Percentiles rank a stretch among this genome's conserved stretches.
Conservation (phyloP, 73 alveolate species). For the Diophrys appendiculata region DNA sequence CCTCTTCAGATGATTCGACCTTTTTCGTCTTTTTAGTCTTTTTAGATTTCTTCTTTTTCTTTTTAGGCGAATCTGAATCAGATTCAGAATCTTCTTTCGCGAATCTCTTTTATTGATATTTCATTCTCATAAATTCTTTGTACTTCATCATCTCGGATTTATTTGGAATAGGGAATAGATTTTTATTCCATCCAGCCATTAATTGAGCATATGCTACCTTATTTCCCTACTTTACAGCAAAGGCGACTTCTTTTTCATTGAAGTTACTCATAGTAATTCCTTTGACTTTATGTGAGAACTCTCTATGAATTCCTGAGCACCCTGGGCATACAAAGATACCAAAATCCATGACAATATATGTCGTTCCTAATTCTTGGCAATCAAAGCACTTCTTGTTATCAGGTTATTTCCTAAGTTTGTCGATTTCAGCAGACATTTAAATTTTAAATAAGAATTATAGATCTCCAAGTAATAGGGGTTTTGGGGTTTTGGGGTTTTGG, state of each 20-base stretch:
- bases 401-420: constrained; percentile 56
- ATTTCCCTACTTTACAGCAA: constrained; percentile 67
- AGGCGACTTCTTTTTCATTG: constrained; percentile 82
- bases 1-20: not conserved
- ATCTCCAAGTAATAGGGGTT: not conserved
- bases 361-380: constrained; percentile 79
- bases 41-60: constrained; percentile 16
- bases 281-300: constrained; percentile 90
- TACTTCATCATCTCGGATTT: constrained; percentile 33
- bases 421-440: not conserved
- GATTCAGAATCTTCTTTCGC: constrained; percentile 13
- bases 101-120: constrained; percentile 63
- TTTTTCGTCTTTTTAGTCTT: constrained; percentile 31
- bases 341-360: constrained; percentile 78
- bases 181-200: constrained; percentile 54
- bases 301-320: constrained; percentile 88
- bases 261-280: constrained; percentile 86
- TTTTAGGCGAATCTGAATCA: constrained; percentile 14
- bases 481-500: not conserved
- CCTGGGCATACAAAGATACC: constrained; percentile 91
- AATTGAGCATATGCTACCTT: constrained; percentile 43
- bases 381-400: constrained; percentile 78
- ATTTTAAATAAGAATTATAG: not conserved
- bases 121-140: constrained; percentile 69
- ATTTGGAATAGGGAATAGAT: constrained; percentile 65